phyloP scores from a whole-genome alignment of 441 rosid genomes.

The Flueggea neowawraea region DNA sequence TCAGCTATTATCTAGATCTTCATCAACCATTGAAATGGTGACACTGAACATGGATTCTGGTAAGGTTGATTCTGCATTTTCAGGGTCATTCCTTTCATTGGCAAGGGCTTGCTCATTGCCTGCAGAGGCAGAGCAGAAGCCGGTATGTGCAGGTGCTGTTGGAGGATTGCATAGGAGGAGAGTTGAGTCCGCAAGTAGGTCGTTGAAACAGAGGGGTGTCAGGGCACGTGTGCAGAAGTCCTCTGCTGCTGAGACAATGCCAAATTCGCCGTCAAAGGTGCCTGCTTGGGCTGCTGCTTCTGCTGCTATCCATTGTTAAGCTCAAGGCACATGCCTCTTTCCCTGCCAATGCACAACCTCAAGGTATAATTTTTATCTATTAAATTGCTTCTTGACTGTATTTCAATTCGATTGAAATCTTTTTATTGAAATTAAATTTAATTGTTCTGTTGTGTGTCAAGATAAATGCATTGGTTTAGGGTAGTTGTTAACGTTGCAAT shows the following conservation, averaged over 20 bases:
- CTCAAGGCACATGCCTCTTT: constrained; percentile 7
- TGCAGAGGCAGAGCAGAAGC: constrained; percentile 8
- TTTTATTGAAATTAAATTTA: too few species aligned
- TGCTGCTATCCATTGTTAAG: constrained; percentile 19
- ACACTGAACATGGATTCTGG: neutral
- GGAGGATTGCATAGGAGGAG: constrained; percentile 6
- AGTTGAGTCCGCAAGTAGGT: neutral
- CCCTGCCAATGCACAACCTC: neutral
- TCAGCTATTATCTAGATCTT: constrained; percentile 13
- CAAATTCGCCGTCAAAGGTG: constrained; percentile 16
- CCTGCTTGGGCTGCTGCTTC: constrained; percentile 27
- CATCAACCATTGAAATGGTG: constrained; percentile 11
- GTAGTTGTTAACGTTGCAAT: too few species aligned
- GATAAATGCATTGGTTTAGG: neutral
- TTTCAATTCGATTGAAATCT: too few species aligned
- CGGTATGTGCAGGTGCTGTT: constrained; percentile 1
- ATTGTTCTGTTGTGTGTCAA: neutral
- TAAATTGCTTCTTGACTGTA: too few species aligned
- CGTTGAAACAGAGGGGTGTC: constrained; percentile 2
- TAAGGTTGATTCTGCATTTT: neutral
- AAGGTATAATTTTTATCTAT: constrained; percentile 16
- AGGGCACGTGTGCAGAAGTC: constrained; percentile 3
- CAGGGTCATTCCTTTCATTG: constrained; percentile 10
- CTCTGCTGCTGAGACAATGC: neutral
- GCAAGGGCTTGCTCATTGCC: constrained; percentile 21